These are phyloP conservation scores for Olyra latifolia DNA, from an alignment of 176 grass and related monocot species.

Conservation along the genomic window DNA sequence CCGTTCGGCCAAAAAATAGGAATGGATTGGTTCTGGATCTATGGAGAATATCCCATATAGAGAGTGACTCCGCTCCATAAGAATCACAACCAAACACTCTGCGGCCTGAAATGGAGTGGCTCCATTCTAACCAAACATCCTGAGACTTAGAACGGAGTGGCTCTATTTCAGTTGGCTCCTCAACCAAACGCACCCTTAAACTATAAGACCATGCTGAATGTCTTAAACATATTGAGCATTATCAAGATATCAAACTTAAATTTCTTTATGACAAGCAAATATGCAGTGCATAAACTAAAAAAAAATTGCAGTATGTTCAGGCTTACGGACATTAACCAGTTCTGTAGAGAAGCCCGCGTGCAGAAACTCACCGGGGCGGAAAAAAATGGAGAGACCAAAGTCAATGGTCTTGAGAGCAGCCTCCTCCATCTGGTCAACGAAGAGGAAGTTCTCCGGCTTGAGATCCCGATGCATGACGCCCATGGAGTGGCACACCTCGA, in stretches of 20 bases:
- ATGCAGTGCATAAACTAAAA: neutral
- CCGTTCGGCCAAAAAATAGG: no score
- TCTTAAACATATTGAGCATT: neutral
- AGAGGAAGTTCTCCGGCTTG: constrained; percentile 82
- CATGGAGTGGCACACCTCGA: constrained; percentile 75
- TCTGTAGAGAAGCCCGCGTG: neutral
- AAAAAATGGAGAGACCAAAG: constrained; percentile 76
- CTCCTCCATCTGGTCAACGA: constrained; percentile 59
- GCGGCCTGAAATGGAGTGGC: no score
- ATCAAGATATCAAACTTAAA: neutral
- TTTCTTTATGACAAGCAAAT: neutral
- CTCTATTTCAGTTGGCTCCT: no score
- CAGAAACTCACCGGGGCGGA: constrained; percentile 43
- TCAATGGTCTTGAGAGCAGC: constrained; percentile 74
- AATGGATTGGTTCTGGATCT: no score
- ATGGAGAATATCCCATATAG: no score
- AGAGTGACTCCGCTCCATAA: no score
- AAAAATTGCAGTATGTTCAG: neutral
- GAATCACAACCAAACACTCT: no score
- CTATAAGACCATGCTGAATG: neutral
- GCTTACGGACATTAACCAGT: neutral
- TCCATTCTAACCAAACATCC: no score
- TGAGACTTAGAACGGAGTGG: no score
- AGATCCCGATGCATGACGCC: constrained; percentile 83
- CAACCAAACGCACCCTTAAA: no score